phyloP scores from a whole-genome alignment of 2,329 filamentous ascomycete genomes.

The Colletotrichum magnum region DNA sequence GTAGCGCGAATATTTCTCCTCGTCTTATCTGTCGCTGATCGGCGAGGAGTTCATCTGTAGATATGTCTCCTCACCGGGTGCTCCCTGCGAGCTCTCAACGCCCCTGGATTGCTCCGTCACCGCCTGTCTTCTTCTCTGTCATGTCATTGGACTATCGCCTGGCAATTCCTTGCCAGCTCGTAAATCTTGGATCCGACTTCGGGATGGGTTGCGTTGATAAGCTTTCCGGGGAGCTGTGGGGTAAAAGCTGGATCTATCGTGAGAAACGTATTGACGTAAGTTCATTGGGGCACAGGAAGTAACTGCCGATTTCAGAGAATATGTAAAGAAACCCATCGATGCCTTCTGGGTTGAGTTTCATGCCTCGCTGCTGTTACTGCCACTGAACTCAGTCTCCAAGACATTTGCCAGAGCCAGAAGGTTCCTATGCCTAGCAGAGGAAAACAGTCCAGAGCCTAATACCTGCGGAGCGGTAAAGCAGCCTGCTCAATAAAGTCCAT shows the following conservation, averaged over 20 bases:
- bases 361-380: too few species aligned
- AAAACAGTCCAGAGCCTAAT: too few species aligned
- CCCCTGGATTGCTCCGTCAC: conserved; percentile 6
- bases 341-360: too few species aligned
- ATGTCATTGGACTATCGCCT: background rate
- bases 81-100: conserved; percentile 7
- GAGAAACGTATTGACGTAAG: conserved; percentile 48
- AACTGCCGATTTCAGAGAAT: too few species aligned
- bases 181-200: background rate
- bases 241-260: background rate
- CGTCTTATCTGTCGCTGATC: conserved; percentile 21
- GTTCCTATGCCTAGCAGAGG: too few species aligned
- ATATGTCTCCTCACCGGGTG: background rate
- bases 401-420: too few species aligned
- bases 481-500: too few species aligned
- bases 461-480: too few species aligned
- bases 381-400: too few species aligned
- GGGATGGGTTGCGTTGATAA: background rate
- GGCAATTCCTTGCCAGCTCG: background rate
- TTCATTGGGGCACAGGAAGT: conserved; percentile 56
- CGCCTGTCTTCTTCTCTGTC: background rate
- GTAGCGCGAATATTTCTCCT: conserved; percentile 10
- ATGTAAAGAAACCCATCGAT: too few species aligned
- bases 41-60: background rate
- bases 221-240: background rate